Conservation (phyloP, 2,329 filamentous ascomycete genomes). For the Sporothrix schenckii region DNA sequence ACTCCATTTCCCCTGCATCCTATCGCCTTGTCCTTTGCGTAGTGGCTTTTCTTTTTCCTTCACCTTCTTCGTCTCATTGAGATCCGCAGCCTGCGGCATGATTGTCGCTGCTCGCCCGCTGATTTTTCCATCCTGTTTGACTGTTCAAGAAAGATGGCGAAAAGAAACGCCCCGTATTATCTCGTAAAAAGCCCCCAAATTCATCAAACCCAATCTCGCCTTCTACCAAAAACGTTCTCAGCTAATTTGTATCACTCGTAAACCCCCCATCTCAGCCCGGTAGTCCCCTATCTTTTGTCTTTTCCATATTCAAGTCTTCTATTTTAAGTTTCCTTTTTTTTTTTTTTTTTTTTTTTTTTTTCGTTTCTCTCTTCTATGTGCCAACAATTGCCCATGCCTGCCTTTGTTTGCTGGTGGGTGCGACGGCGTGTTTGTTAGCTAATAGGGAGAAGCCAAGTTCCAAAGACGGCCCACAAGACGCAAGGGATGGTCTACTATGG, state of each 20-base stretch:
- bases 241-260: too few relatives aligned
- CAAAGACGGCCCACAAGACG: background rate
- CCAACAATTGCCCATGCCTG: background rate
- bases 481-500: background rate
- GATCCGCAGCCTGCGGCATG: conserved; percentile 17
- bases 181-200: background rate
- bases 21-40: background rate
- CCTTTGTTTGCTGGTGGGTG: background rate
- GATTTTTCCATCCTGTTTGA: background rate
- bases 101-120: background rate
- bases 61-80: background rate
- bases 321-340: background rate
- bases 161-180: background rate
- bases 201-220: background rate
- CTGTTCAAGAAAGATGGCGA: background rate
- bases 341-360: too few relatives aligned
- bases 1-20: background rate
- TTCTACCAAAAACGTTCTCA: background rate
- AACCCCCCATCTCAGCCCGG: conserved; percentile 1
- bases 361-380: background rate
- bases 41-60: background rate
- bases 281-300: conserved; percentile 13
- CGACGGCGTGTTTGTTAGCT: background rate
- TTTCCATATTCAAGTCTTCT: background rate
- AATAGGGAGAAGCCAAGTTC: conserved; percentile 2